Base-by-base conservation (phyloP, 2,329 filamentous ascomycete species). In the Graphilbum ipis-grandicollis region DNA sequence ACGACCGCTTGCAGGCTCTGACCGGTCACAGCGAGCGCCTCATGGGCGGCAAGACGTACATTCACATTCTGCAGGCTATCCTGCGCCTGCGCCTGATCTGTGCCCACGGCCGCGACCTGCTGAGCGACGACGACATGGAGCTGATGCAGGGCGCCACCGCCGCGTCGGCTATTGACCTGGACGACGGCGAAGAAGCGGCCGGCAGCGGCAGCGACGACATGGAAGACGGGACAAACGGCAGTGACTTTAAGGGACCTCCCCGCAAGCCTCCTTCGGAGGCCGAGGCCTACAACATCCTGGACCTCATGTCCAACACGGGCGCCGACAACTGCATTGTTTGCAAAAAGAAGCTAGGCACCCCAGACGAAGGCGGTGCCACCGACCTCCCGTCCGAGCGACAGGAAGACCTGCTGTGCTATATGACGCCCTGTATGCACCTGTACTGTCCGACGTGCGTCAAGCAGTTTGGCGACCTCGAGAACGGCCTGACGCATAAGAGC, bases 21-120 rank as follows among this genome's bases (percentile, higher is more conserved):
- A 72, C 73, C 9, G 57, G 73, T 51, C 59, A 75, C 47, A 59
- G 68, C 46, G 71, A 71, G 36, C 77, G 73, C 43, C 71, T 72
- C 43, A 65, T 90, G 35, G 80, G 79, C 30, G 88, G 86, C 31
- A 83, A 79, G 46, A 79, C 81, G n/a, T 94, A 93, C 50, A 86
- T 90, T 33, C 83, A 93, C 47, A 90, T 98, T 33, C 59, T 98
- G 42, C 86, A 90, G 45, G 82, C 84, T 5, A 93, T 98, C 50
- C 68, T 92, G 45, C 79, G 88, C 22, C 70, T 98, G 15, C 81
- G 90, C 9, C 67, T 93, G 30, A 79, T 96, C 36, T 94, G 86
- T 51, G 90, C 86, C 1, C 88, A 94, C 52, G 90, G 90, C n/a
- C 80, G 79, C 44, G 88, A 96, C 41, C 68, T 98, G 49, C 66